Conservation (phyloP, 495 filamentous ascomycete genomes). For the Penicillium lividum region DNA sequence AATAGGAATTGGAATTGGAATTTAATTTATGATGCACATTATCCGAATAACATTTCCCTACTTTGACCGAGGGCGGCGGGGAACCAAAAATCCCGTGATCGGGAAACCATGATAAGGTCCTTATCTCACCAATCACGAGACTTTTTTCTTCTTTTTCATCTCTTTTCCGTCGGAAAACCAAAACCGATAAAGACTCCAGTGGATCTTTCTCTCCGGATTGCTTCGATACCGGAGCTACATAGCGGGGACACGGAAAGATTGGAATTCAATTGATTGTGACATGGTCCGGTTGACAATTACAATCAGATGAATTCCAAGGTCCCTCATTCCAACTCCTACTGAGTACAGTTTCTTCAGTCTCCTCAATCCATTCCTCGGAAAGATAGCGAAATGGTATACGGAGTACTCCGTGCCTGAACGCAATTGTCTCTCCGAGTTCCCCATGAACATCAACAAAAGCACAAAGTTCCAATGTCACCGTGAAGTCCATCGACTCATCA, state of each 20-base stretch:
- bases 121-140: slow-evolving; percentile 9
- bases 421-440: no score
- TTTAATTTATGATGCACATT: not conserved
- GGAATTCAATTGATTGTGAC: not conserved
- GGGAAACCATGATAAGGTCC: slow-evolving; percentile 9
- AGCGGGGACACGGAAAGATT: not conserved
- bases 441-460: no score
- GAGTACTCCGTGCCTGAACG: no score
- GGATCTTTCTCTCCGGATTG: slow-evolving; percentile 5
- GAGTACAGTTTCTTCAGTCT: no score
- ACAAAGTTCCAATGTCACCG: no score
- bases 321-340: no score
- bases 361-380: no score
- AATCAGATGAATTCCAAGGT: not conserved
- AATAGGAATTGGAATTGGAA: not conserved
- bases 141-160: not conserved
- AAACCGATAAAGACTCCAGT: slow-evolving; percentile 15
- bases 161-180: slow-evolving; percentile 22
- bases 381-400: no score
- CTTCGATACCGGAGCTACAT: slow-evolving; percentile 5
- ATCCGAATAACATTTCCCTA: not conserved
- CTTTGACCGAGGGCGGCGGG: slow-evolving; percentile 16
- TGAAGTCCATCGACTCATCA: no score
- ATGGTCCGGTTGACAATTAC: not conserved
- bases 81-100: slow-evolving; percentile 3